Evolutionary conservation across 371 early-diverging fungal species (phyloP), one percentile per base, ranked within the genome.

Genomic region (Globomyces sp.): DNA sequence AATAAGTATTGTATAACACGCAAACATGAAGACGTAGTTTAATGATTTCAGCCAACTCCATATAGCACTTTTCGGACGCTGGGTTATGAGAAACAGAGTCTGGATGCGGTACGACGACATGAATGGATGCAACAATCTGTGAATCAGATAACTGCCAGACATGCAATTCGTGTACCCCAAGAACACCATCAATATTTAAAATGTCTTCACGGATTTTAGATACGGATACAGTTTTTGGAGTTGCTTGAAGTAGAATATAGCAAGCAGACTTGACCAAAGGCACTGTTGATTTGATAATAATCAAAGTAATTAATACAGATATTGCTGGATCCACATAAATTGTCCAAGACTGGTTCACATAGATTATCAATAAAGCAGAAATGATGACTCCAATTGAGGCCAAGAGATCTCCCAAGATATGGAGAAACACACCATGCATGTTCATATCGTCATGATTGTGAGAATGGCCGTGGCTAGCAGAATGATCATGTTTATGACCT

Each of bases 381-480:
- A 87, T 77, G 63, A 98, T 92, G 6, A 97, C 97, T 4, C 92
- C 99, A 34, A 95, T 76, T 57, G 91, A 92, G 42, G 93, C 94
- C n/a, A 96, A 79, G 6, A 93, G 89, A 78, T 98, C 99, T 45
- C 99, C 97, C 36, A 95, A 71, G 37, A 96, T 92, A 78, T 98
- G 98, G 46, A 97, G 80, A 76, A 95, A 95, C 24, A 96, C 90
- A 47, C 95, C 95, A 58, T 82, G 87, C 93, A 94, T 93, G 75
- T 95, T 94, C 45, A 93, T 76, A 63, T 87, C 66, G 58, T 64
- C 66, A 48, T 73, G 53, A 3, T 36, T 41, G 3, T 57, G 57
- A 36, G 39, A 24, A 13, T 66, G 40, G 34, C 43, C 64, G 43
- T 60, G 51, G 24, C 24, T 24, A 13, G 37, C 47, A 60, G 64